Evolutionary conservation across 495 filamentous ascomycete species (phyloP), one percentile per base, ranked within the genome.

Genomic region (Penicillium maclennaniae): DNA sequence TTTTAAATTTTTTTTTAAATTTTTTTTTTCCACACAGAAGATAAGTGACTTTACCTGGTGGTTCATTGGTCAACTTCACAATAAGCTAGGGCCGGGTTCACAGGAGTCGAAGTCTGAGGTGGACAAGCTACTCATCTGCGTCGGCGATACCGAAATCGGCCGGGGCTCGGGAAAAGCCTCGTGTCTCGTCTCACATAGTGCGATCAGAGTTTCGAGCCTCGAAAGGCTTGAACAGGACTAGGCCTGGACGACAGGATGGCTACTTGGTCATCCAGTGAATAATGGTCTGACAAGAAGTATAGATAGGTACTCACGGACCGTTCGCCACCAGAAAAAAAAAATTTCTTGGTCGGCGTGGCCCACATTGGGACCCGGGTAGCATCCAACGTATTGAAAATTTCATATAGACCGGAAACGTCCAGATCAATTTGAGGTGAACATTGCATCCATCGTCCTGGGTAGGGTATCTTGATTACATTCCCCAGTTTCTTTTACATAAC

Each of bases 401-500:
- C 38, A 19, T 19, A 40, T 40, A 40, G 38, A 1, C 38, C 38
- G 38, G 19, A 20, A 40, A 19, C 38, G 38, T 40, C n/a, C n/a
- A 40, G 38, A 19, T 10, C n/a, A 16, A 16, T 39, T 39, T 39
- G 38, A 40, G 6, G 9, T 10, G 19, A 40, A 40, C 38, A 40
- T 40, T 40, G 38, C 38, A 14, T 34, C 31, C 15, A 12, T 34
- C 23, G 23, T 23, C 23, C 31, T 14, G 31, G 31, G 31, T 4
- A 40, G 31, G 31, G 31, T 4, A 40, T 40, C 16, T 40, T 40
- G 38, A 40, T 34, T 34, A 34, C 31, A 34, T 34, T 34, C 31
- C 10, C 9, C 28, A 6, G 34, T 54, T 59, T 47, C 40, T 60
- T 58, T 68, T 67, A 67, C 68, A 59, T 65, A 68, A 66, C 40